Conservation (phyloP, 2,329 filamentous ascomycete genomes). For the Arthrobotrys iridis region DNA sequence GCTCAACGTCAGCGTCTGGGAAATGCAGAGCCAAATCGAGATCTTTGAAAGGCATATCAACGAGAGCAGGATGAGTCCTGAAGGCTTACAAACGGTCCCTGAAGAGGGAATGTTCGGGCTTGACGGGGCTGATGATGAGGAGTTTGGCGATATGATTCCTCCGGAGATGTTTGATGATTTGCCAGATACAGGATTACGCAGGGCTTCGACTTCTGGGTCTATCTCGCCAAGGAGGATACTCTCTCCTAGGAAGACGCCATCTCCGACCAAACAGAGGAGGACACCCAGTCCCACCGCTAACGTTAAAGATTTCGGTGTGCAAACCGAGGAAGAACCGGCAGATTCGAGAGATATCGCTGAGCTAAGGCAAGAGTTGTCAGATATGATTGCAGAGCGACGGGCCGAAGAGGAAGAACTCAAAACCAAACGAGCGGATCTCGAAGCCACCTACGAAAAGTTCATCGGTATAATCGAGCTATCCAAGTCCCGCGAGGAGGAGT, state of each 20-base stretch:
- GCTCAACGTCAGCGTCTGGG: slow-evolving; percentile 51
- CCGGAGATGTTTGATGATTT: slow-evolving; percentile 41
- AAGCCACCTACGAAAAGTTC: slow-evolving; percentile 47
- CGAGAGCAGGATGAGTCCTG: slow-evolving; percentile 46
- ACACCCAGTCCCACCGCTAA: slow-evolving; percentile 25
- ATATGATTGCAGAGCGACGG: slow-evolving; percentile 43
- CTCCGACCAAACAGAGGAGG: slow-evolving; percentile 32
- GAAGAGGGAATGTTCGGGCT: slow-evolving; percentile 9
- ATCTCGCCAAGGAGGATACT: background rate
- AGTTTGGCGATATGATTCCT: slow-evolving; percentile 20
- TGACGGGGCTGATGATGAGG: background rate
- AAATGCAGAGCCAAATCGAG: slow-evolving; percentile 49
- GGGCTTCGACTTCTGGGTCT: background rate
- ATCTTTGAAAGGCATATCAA: slow-evolving; percentile 51
- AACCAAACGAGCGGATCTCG: slow-evolving; percentile 41
- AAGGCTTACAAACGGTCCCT: slow-evolving; percentile 19
- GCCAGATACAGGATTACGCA: slow-evolving; percentile 17
- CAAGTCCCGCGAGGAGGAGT: slow-evolving; percentile 30
- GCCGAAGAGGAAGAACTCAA: slow-evolving; percentile 32
- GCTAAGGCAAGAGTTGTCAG: slow-evolving; percentile 17
- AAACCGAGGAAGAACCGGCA: slow-evolving; percentile 24
- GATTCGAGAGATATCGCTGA: slow-evolving; percentile 29
- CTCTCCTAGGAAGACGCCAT: slow-evolving; percentile 37
- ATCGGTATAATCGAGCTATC: slow-evolving; percentile 48
- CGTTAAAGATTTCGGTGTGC: slow-evolving; percentile 11